Evolutionary conservation across 73 alveolate genomes (phyloP).

Genomic region (Tetrahymena malaccensis): DNA sequence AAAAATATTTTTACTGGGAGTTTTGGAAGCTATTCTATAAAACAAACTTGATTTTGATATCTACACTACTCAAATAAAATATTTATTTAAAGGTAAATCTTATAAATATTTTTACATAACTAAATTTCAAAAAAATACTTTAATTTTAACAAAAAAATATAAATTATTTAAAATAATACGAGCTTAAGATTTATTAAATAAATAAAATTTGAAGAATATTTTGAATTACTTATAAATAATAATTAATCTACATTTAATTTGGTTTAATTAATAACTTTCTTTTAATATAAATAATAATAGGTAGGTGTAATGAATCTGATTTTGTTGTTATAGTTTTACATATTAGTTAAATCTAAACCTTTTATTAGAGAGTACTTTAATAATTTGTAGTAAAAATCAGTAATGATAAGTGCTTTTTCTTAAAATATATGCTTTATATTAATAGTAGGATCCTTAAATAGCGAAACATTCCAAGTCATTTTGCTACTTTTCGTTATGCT

Average conservation of each 20-base stretch:
- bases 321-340: background rate
- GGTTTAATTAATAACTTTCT: background rate
- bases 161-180: too few species aligned
- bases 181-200: too few species aligned
- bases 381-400: background rate
- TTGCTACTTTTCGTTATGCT: too few species aligned
- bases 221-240: too few species aligned
- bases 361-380: background rate
- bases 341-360: background rate
- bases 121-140: too few species aligned
- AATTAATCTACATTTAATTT: background rate
- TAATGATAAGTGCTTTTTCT: background rate
- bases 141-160: too few species aligned
- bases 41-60: background rate
- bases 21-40: background rate
- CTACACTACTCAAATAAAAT: background rate
- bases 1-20: background rate
- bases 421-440: too few species aligned
- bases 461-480: background rate
- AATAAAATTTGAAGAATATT: too few species aligned
- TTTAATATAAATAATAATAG: background rate
- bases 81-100: background rate
- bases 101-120: too few species aligned
- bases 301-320: background rate
- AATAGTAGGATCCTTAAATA: background rate